Evolutionary conservation across 2,329 filamentous ascomycete genomes (phyloP), one percentile per base, ranked within the genome.

Genomic region (Myotisia sp.): DNA sequence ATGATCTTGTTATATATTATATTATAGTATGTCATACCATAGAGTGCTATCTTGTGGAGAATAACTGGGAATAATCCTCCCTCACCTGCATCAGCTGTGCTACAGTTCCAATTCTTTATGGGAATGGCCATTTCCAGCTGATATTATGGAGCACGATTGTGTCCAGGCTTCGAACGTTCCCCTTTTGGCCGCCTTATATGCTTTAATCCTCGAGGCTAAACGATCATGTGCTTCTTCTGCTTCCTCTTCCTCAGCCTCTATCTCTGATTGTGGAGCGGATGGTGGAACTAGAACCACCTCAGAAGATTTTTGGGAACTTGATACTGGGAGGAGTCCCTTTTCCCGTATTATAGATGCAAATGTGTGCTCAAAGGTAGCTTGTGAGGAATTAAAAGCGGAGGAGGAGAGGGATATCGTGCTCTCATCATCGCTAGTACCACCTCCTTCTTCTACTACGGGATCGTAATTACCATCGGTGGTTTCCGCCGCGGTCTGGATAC

Each of bases 141-240:
- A 66, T 19, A 64, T 48, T 18, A 67, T 46, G 3, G 59, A 48
- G n/a, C 58, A 42, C 14, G 53, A 47, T 29, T 50, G 47, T 14
- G 37, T 26, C 60, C 62, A 65, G 3, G 49, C 61, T 6, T 58
- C 55, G 31, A 55, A 63, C 7, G 54, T 62, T 6, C 55, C 55
- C 42, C 54, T 57, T 6, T 48, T 52, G 12, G 54, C 62, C 17
- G 60, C 60, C 12, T 53, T 44, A 34, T 59, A 68, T 16, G 55
- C 61, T 23, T 21, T 26, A 9, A 12, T 34, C 9, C 24, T 13
- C 14, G 16, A n/a, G 4, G 8, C 20, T 13, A 10, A 14, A 9
- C 9, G n/a, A 23, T 4, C 10, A 13, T 18, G 31, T 18, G 21
- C 29, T 14, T 33, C 12, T 38, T 23, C 22, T 3, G 31, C 12